phyloP scores from a whole-genome alignment of 148 eudicot genomes.

The Pouteria glomerata region DNA sequence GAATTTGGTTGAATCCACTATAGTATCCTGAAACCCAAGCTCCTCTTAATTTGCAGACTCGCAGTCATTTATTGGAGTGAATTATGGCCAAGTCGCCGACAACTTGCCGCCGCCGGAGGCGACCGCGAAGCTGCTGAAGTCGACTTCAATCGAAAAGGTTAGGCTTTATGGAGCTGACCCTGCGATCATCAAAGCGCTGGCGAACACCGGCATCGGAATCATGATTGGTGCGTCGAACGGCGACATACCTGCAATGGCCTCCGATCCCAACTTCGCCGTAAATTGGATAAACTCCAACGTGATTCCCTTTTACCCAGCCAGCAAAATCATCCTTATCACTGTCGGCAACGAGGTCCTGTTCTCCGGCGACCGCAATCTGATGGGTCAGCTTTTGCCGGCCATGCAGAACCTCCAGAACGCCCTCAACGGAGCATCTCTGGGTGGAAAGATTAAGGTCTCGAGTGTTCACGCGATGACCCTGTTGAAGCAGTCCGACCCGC shows the following conservation, averaged over 20 bases:
- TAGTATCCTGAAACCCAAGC: too few species aligned
- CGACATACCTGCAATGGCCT: slow-evolving; percentile 42
- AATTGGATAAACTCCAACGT: slow-evolving; percentile 42
- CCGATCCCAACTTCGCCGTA: slow-evolving; percentile 35
- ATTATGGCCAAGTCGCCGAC: slow-evolving; percentile 60
- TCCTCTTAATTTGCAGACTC: slow-evolving; percentile 21
- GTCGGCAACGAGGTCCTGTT: slow-evolving; percentile 54
- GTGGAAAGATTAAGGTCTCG: slow-evolving; percentile 45
- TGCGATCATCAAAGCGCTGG: slow-evolving; percentile 36
- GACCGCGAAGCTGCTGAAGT: slow-evolving; percentile 31
- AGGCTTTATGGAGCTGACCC: slow-evolving; percentile 51
- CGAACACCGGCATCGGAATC: slow-evolving; percentile 43
- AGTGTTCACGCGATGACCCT: slow-evolving; percentile 53
- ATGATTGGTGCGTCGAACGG: slow-evolving; percentile 41
- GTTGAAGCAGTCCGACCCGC: slow-evolving; percentile 41
- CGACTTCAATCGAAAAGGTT: slow-evolving; percentile 41
- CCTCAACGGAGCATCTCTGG: slow-evolving; percentile 21
- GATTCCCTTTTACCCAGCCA: slow-evolving; percentile 38
- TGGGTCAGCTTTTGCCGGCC: slow-evolving; percentile 42
- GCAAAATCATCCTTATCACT: slow-evolving; percentile 38
- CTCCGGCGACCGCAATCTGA: slow-evolving; percentile 34
- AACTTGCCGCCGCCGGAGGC: slow-evolving; percentile 55
- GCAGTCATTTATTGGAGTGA: slow-evolving; percentile 45
- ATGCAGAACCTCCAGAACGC: slow-evolving; percentile 42
- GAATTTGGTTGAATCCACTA: too few species aligned